Percentiles rank a stretch among this genome's conserved stretches.
Evolutionary conservation across 257 asterid species (phyloP).

Genomic region (Oldenlandia corymbosa): DNA sequence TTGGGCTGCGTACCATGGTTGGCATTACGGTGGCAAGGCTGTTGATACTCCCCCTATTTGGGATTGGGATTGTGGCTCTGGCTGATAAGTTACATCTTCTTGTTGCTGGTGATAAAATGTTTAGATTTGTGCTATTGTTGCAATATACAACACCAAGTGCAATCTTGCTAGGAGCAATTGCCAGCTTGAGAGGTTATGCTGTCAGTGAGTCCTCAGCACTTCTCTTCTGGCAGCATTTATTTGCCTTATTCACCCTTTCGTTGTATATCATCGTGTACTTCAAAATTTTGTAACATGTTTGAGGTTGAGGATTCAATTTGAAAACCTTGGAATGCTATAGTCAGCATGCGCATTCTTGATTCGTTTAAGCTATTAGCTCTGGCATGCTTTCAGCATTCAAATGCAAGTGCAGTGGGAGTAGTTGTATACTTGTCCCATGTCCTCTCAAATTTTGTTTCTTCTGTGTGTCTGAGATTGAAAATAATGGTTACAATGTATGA

Average conservation of each 20-base stretch:
- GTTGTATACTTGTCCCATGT: neutral
- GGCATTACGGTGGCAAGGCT: constrained; percentile 37
- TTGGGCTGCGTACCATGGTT: constrained; percentile 31
- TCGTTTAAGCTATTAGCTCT: neutral
- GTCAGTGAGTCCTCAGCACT: constrained; percentile 41
- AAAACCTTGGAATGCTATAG: too few relatives aligned
- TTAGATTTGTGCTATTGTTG: constrained; percentile 30
- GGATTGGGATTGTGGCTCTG: constrained; percentile 30
- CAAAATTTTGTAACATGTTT: constrained; percentile 9
- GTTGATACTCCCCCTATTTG: constrained; percentile 32
- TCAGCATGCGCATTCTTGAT: neutral
- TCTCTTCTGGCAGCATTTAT: constrained; percentile 41
- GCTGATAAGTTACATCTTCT: constrained; percentile 30
- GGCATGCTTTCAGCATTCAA: constrained; percentile 6
- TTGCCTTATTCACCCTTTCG: constrained; percentile 34
- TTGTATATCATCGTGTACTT: constrained; percentile 32
- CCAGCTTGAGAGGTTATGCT: constrained; percentile 43
- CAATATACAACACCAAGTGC: constrained; percentile 43
- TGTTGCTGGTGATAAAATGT: constrained; percentile 33
- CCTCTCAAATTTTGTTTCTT: too few relatives aligned
- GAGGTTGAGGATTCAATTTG: neutral
- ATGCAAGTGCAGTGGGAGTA: neutral
- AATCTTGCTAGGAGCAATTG: constrained; percentile 38
- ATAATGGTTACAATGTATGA: neutral
- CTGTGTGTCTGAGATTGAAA: neutral